Evolutionary conservation across 116 monocot genomes (phyloP).

Genomic region (Dioscorea cayenensis): DNA sequence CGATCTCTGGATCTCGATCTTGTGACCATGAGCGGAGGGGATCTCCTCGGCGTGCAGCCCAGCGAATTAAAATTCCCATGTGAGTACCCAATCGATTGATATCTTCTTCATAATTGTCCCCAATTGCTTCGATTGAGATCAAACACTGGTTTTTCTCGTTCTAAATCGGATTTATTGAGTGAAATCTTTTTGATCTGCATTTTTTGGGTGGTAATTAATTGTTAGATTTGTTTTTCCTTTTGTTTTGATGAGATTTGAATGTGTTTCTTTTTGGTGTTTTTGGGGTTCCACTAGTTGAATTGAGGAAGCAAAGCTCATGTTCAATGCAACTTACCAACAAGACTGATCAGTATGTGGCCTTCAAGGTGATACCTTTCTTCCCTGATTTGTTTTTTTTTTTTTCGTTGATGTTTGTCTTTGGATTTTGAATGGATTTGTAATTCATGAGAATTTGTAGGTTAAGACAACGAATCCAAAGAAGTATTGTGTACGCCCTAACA

Average conservation of each 20-base stretch:
- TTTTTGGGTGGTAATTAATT: background rate
- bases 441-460: conserved; percentile 36
- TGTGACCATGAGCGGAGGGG: conserved; percentile 23
- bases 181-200: too few relatives aligned
- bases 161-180: too few relatives aligned
- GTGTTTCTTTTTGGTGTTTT: background rate
- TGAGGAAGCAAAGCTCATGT: conserved; percentile 66
- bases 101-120: too few relatives aligned
- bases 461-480: conserved; percentile 92
- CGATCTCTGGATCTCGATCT: background rate
- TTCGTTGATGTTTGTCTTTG: too few relatives aligned
- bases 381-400: background rate
- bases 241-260: background rate
- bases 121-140: too few relatives aligned
- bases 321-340: conserved; percentile 67
- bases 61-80: conserved; percentile 54
- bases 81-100: conserved; percentile 5
- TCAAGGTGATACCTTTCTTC: conserved; percentile 42
- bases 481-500: conserved; percentile 80
- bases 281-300: conserved; percentile 29
- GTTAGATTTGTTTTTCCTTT: background rate
- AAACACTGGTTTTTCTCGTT: too few relatives aligned
- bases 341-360: conserved; percentile 70
- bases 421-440: background rate
- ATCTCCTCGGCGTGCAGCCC: conserved; percentile 45